Conservation (phyloP, 1,284 basidiomycete species). For the Cutaneotrichosporon daszewskae region DNA sequence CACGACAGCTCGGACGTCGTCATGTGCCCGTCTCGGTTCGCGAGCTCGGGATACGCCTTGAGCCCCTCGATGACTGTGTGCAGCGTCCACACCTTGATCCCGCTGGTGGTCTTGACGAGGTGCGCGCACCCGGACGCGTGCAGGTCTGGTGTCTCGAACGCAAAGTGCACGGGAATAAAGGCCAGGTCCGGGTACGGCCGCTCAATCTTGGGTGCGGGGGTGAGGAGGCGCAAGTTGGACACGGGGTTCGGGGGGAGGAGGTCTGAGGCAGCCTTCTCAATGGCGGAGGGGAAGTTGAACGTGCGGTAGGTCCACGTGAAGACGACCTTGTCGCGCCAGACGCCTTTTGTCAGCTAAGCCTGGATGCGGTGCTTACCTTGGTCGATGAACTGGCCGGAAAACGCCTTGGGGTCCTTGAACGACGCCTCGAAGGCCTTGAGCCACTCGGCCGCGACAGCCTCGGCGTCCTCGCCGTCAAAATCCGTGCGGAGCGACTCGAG, state of each 20-base stretch:
- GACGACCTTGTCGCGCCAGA: conserved; percentile 23
- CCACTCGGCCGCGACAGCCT: not conserved
- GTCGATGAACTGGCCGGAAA: conserved; percentile 27
- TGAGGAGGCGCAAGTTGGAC: conserved; percentile 47
- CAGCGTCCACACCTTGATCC: conserved; percentile 56
- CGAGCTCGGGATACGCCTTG: conserved; percentile 50
- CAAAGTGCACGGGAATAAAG: conserved; percentile 56
- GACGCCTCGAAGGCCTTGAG: not conserved
- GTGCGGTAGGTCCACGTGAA: conserved; percentile 62
- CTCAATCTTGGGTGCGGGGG: conserved; percentile 45
- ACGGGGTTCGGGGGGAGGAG: conserved; percentile 12
- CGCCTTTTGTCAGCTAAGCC: not conserved
- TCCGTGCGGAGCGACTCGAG: conserved; percentile 13
- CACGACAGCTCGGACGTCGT: conserved; percentile 16
- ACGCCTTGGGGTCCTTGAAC: conserved; percentile 15
- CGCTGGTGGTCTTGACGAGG: conserved; percentile 49
- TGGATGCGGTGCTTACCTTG: conserved; percentile 8
- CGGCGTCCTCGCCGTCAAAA: conserved; percentile 14
- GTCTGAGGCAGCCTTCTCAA: conserved; percentile 34
- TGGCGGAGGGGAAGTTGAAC: conserved; percentile 51
- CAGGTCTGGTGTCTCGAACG: conserved; percentile 54
- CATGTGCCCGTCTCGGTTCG: conserved; percentile 25
- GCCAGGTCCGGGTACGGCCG: conserved; percentile 54
- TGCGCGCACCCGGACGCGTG: conserved; percentile 53
- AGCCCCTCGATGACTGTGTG: conserved; percentile 57